phyloP scores from a whole-genome alignment of 805 yeast species.

The Candida xiaguanensis region DNA sequence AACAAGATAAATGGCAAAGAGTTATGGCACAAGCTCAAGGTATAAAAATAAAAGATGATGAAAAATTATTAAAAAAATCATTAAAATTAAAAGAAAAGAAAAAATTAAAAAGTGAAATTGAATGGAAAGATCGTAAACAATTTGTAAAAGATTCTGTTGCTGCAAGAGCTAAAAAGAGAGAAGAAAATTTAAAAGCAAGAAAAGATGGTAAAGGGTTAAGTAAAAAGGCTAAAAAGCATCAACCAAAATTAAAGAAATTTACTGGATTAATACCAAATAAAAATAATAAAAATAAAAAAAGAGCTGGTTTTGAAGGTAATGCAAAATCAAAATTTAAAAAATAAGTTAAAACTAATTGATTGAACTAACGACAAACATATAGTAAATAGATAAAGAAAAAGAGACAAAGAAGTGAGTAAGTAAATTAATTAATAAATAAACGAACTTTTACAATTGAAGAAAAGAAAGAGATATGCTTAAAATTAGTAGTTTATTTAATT shows the following conservation, averaged over 20 bases:
- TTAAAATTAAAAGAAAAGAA: slow-evolving; percentile 76
- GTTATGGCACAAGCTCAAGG: slow-evolving; percentile 89
- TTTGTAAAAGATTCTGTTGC: slow-evolving; percentile 70
- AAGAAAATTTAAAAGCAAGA: slow-evolving; percentile 83
- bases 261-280: slow-evolving; percentile 50
- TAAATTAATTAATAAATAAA: no score
- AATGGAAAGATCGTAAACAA: slow-evolving; percentile 89
- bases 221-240: slow-evolving; percentile 63
- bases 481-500: no score
- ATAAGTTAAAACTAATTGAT: no score
- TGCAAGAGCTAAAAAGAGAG: slow-evolving; percentile 81
- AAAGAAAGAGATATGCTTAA: no score
- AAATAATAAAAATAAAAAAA: slow-evolving; percentile 25
- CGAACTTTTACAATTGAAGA: no score
- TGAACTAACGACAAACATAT: no score
- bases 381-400: not conserved
- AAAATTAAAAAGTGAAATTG: slow-evolving; percentile 81
- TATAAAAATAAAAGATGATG: slow-evolving; percentile 83
- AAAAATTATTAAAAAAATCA: slow-evolving; percentile 79
- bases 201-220: slow-evolving; percentile 72
- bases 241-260: slow-evolving; percentile 64
- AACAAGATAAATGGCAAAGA: slow-evolving; percentile 80
- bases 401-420: no score
- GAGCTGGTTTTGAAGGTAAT: slow-evolving; percentile 94
- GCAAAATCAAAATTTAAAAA: slow-evolving; percentile 38